Evolutionary conservation across 225 moss, liverwort and hornwort genomes (phyloP).

Genomic region (Straminergon stramineum): DNA sequence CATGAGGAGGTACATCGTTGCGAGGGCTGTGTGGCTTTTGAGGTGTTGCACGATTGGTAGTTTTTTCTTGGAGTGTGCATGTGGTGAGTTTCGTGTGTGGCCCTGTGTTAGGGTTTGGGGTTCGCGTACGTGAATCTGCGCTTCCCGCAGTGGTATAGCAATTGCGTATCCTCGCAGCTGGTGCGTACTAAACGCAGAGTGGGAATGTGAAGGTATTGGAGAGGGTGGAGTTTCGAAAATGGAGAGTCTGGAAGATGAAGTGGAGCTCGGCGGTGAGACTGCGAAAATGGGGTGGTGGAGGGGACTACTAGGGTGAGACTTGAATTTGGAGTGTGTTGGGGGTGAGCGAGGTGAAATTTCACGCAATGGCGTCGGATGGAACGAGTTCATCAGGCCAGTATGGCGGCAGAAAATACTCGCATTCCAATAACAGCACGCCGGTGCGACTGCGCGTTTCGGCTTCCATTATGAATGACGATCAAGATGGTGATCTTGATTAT

Average conservation of each 20-base stretch:
- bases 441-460: constrained; percentile 53
- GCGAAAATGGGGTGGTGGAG: constrained; percentile 13
- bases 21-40: not conserved
- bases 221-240: not conserved
- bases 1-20: constrained; percentile 5
- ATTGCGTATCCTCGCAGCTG: constrained; percentile 1
- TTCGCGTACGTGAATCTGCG: not conserved
- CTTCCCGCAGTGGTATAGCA: not conserved
- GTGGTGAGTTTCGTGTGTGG: not conserved
- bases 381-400: constrained; percentile 56
- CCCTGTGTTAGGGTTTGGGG: constrained; percentile 5
- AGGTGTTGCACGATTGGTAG: not conserved
- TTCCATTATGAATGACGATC: constrained; percentile 65
- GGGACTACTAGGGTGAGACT: constrained; percentile 1
- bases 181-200: not conserved
- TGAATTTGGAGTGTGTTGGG: not conserved
- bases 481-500: constrained; percentile 66
- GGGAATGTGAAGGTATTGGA: constrained; percentile 4
- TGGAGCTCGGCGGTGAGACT: not conserved
- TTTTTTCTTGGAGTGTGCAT: not conserved
- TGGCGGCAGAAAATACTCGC: constrained; percentile 62
- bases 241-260: constrained; percentile 16
- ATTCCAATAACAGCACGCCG: constrained; percentile 66
- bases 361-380: constrained; percentile 31
- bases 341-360: not conserved